These are phyloP conservation scores for Podaxis pistillaris DNA, from an alignment of 768 basidiomycete species.

Conservation along the genomic window DNA sequence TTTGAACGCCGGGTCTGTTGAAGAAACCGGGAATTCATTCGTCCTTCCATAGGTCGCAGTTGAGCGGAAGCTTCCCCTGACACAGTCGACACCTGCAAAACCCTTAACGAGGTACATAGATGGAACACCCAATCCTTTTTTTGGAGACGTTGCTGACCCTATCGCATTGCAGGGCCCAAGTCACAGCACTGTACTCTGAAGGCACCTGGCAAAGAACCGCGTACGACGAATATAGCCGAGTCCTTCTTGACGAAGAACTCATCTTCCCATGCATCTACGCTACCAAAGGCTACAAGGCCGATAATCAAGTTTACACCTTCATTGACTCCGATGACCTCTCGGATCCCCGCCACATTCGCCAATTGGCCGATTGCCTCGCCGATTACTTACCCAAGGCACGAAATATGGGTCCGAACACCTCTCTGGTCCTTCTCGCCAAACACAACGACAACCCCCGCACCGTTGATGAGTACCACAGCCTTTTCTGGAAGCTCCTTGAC, in stretches of 20 bases:
- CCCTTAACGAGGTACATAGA: slow-evolving; percentile 1
- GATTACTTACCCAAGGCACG: slow-evolving; percentile 22
- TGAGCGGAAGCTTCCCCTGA: slow-evolving; percentile 4
- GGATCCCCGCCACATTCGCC: slow-evolving; percentile 19
- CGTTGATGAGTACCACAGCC: slow-evolving; percentile 20
- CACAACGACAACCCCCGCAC: slow-evolving; percentile 18
- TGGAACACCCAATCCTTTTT: background rate
- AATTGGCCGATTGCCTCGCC: slow-evolving; percentile 16
- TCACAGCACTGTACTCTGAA: slow-evolving; percentile 15
- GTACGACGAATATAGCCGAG: slow-evolving; percentile 19
- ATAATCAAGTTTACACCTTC: slow-evolving; percentile 21
- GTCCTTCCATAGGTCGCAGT: slow-evolving; percentile 1
- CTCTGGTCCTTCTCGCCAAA: slow-evolving; percentile 22
- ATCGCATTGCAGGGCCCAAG: slow-evolving; percentile 13
- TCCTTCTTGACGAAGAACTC: slow-evolving; percentile 21
- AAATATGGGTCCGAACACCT: slow-evolving; percentile 20
- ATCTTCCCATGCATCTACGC: slow-evolving; percentile 24
- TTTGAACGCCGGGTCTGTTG: background rate
- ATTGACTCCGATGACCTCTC: slow-evolving; percentile 23
- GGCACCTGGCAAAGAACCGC: slow-evolving; percentile 22
- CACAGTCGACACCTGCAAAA: background rate
- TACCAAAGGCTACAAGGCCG: slow-evolving; percentile 22
- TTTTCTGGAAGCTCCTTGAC: slow-evolving; percentile 23
- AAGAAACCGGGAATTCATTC: background rate
- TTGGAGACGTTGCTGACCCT: background rate